Evolutionary conservation across 805 yeast species (phyloP).

Genomic region (Candida maesae): DNA sequence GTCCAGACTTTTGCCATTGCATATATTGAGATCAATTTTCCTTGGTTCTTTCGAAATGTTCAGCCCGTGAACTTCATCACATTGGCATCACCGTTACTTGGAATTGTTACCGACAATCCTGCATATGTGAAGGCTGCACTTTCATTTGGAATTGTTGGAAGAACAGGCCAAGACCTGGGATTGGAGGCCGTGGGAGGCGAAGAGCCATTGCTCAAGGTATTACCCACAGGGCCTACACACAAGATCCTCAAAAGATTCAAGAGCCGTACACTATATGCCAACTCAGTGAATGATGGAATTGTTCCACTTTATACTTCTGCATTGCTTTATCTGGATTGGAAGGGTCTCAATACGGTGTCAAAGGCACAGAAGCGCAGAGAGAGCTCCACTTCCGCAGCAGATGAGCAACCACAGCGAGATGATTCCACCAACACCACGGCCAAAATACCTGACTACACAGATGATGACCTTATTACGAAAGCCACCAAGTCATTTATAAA

Average conservation of each 20-base stretch:
- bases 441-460: slow-evolving; percentile 17
- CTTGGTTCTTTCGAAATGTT: slow-evolving; percentile 59
- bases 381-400: not conserved
- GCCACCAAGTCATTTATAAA: slow-evolving; percentile 29
- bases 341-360: slow-evolving; percentile 18
- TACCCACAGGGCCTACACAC: slow-evolving; percentile 70
- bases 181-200: slow-evolving; percentile 42
- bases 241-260: slow-evolving; percentile 50
- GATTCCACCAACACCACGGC: slow-evolving; percentile 14
- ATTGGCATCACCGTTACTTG: slow-evolving; percentile 71
- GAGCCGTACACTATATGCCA: slow-evolving; percentile 71
- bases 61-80: slow-evolving; percentile 67
- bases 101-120: slow-evolving; percentile 76
- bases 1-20: slow-evolving; percentile 77
- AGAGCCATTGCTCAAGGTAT: slow-evolving; percentile 52
- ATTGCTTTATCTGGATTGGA: slow-evolving; percentile 58
- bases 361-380: slow-evolving; percentile 7
- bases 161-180: slow-evolving; percentile 76
- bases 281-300: slow-evolving; percentile 74
- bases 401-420: not conserved
- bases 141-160: slow-evolving; percentile 73
- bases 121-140: slow-evolving; percentile 65
- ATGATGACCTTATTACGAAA: slow-evolving; percentile 13
- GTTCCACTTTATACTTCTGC: slow-evolving; percentile 77
- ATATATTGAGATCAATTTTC: slow-evolving; percentile 61